Conservation (phyloP, 2,329 filamentous ascomycete species). For the Aspergillus oerlinghausenensis region DNA sequence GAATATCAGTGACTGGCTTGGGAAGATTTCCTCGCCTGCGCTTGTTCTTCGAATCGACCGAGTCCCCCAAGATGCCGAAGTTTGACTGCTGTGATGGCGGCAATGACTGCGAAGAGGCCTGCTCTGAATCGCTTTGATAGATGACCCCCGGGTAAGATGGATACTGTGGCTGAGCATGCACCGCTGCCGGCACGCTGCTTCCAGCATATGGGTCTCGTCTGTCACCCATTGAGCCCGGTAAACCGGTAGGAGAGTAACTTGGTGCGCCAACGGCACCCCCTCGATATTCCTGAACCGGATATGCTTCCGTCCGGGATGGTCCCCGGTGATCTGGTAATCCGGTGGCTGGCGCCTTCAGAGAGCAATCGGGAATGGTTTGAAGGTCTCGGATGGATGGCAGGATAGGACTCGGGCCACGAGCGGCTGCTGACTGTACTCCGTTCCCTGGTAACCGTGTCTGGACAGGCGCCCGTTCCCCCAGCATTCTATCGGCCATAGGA, state of each 20-base stretch:
- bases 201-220: conserved; percentile 21
- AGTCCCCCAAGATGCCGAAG: conserved; percentile 36
- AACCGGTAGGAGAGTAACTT: conserved; percentile 11
- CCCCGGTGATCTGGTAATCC: conserved; percentile 24
- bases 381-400: conserved; percentile 36
- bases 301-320: conserved; percentile 24
- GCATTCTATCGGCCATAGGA: conserved; percentile 15
- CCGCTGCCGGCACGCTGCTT: conserved; percentile 14
- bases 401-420: conserved; percentile 33
- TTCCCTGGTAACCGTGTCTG: conserved; percentile 12
- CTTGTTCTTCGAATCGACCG: conserved; percentile 40
- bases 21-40: conserved; percentile 76
- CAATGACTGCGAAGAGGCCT: conserved; percentile 25
- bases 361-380: conserved; percentile 28
- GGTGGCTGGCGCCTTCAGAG: conserved; percentile 18
- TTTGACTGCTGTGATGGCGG: conserved; percentile 31
- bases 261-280: conserved; percentile 4
- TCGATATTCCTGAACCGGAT: conserved; percentile 22
- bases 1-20: conserved; percentile 80
- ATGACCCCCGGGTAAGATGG: conserved; percentile 21
- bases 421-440: conserved; percentile 9
- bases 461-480: conserved; percentile 18
- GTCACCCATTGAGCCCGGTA: conserved; percentile 20
- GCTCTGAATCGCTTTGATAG: conserved; percentile 31
- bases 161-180: conserved; percentile 26